A percentile compares a stretch with the other conserved stretches of the same genome.
phyloP scores from a whole-genome alignment of 1,284 basidiomycete species.

The Pholiota adiposa region DNA sequence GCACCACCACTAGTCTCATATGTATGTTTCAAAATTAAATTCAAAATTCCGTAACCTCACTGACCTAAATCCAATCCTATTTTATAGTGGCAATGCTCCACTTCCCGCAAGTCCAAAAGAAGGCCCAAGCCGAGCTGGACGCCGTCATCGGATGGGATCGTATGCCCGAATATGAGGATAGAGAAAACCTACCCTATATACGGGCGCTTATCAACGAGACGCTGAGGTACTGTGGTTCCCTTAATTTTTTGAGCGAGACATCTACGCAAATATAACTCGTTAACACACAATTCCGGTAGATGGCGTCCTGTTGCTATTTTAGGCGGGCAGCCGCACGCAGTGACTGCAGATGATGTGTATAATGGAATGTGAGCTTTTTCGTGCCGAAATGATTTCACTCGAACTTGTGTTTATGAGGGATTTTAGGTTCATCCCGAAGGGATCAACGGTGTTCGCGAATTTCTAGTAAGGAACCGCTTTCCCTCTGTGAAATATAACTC shows the following conservation, averaged over 20 bases:
- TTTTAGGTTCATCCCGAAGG: conserved; percentile 46
- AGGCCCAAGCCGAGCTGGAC: conserved; percentile 50
- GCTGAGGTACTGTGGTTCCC: conserved; percentile 29
- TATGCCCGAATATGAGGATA: conserved; percentile 43
- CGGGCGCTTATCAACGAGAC: conserved; percentile 34
- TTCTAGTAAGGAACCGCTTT: conserved; percentile 36
- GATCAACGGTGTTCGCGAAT: conserved; percentile 47
- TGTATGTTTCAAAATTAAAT: conserved; percentile 30
- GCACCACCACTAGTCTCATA: conserved; percentile 45
- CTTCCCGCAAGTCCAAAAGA: conserved; percentile 44
- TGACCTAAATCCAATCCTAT: background rate
- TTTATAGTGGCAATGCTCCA: conserved; percentile 43
- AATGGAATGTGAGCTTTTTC: conserved; percentile 36
- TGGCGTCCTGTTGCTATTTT: conserved; percentile 47
- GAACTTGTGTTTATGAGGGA: background rate
- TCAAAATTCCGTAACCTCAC: no score
- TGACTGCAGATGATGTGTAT: conserved; percentile 42
- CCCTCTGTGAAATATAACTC: background rate
- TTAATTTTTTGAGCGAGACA: background rate
- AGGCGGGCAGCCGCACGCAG: conserved; percentile 45
- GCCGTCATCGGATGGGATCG: conserved; percentile 40
- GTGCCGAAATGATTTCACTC: background rate
- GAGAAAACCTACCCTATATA: conserved; percentile 28
- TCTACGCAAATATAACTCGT: background rate
- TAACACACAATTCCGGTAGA: conserved; percentile 19